Percentiles rank a stretch among this genome's conserved stretches.
phyloP scores from a whole-genome alignment of 441 rosid genomes.

The Euphorbia neoarborescens region DNA sequence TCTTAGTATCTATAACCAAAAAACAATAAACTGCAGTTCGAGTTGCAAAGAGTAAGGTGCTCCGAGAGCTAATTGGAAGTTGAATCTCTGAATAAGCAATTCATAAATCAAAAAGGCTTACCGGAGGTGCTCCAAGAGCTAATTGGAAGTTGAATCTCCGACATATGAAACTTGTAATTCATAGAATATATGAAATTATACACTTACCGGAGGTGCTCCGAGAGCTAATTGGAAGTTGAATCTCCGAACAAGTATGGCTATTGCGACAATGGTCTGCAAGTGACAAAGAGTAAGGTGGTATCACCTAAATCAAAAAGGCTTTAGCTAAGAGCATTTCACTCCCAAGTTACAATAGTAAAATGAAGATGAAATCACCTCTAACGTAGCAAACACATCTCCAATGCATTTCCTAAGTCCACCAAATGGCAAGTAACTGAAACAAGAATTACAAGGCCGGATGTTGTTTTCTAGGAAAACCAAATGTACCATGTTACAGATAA shows the following conservation, averaged over 20 bases:
- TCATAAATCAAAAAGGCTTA: too few relatives aligned
- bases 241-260: constrained; percentile 77
- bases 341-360: not conserved
- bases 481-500: not conserved
- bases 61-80: too few relatives aligned
- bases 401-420: constrained; percentile 96
- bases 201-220: constrained; percentile 83
- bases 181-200: not conserved
- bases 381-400: constrained; percentile 92
- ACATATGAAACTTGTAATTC: too few relatives aligned
- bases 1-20: too few relatives aligned
- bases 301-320: not conserved
- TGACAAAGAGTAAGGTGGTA: not conserved
- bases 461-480: too few relatives aligned
- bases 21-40: too few relatives aligned
- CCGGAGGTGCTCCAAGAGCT: too few relatives aligned
- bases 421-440: constrained; percentile 87
- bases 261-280: constrained; percentile 71
- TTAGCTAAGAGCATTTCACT: not conserved
- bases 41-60: too few relatives aligned
- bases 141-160: too few relatives aligned
- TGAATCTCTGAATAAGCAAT: too few relatives aligned
- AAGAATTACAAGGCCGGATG: not conserved
- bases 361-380: constrained; percentile 49
- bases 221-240: constrained; percentile 72